Conservation (phyloP, 2,329 filamentous ascomycete species). For the Ophiostoma ips region DNA sequence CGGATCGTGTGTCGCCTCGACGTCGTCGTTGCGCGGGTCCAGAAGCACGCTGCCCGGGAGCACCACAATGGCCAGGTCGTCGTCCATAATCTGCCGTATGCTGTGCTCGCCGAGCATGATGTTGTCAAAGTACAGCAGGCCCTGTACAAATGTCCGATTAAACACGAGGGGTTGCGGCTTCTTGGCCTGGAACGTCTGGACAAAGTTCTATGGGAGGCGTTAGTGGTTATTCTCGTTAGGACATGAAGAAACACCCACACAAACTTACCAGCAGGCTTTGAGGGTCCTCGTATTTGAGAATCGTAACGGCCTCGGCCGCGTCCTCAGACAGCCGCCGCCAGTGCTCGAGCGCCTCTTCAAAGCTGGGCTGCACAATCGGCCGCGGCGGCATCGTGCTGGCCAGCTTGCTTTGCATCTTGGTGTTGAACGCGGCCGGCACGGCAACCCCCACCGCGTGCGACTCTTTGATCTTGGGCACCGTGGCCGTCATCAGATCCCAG, state of each 20-base stretch:
- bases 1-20: constrained; percentile 61
- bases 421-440: constrained; percentile 71
- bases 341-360: constrained; percentile 56
- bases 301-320: constrained; percentile 51
- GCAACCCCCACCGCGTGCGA: constrained; percentile 48
- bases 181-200: constrained; percentile 60
- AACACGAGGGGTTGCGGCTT: constrained; percentile 75
- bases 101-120: constrained; percentile 53
- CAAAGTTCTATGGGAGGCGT: constrained; percentile 40
- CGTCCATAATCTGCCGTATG: constrained; percentile 62
- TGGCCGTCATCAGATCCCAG: constrained; percentile 35
- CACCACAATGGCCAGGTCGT: constrained; percentile 66
- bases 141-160: constrained; percentile 65
- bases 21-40: constrained; percentile 58
- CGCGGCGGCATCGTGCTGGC: constrained; percentile 89
- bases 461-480: constrained; percentile 42
- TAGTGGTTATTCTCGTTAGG: constrained; percentile 27
- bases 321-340: constrained; percentile 60
- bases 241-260: no score
- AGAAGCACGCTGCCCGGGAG: constrained; percentile 59
- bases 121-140: constrained; percentile 60
- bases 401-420: constrained; percentile 78
- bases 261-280: constrained; percentile 48
- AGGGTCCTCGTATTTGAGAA: constrained; percentile 53
- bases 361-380: constrained; percentile 67